These are phyloP conservation scores for Collybia sordida DNA, from an alignment of 768 basidiomycete genomes.

Conservation along the genomic window DNA sequence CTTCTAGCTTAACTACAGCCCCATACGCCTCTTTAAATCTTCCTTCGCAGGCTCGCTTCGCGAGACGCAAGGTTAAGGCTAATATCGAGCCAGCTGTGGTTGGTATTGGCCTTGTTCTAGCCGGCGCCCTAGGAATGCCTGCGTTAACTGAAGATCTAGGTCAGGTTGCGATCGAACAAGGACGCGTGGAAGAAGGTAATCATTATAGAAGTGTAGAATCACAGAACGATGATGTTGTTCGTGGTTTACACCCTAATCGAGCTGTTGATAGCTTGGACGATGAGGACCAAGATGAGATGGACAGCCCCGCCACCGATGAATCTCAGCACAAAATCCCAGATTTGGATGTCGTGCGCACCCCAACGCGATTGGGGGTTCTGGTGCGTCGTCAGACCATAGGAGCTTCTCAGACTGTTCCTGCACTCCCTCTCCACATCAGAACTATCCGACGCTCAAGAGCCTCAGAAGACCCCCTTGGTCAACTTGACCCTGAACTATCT, in stretches of 20 bases:
- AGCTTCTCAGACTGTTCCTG: constrained; percentile 74
- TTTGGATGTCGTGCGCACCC: constrained; percentile 11
- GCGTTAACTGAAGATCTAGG: constrained; percentile 72
- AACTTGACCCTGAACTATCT: constrained; percentile 48
- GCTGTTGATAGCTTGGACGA: constrained; percentile 25
- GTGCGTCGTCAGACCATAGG: constrained; percentile 49
- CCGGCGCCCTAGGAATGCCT: constrained; percentile 78
- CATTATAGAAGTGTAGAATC: constrained; percentile 48
- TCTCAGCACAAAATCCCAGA: constrained; percentile 14
- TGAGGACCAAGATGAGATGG: constrained; percentile 45
- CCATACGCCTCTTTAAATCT: constrained; percentile 67
- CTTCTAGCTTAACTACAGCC: constrained; percentile 60
- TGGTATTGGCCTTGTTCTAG: constrained; percentile 81
- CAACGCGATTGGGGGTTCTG: constrained; percentile 19
- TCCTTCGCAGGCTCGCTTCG: constrained; percentile 47
- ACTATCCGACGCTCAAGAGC: constrained; percentile 50
- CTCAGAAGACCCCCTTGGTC: constrained; percentile 76
- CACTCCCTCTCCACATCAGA: constrained; percentile 63
- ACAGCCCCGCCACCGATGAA: constrained; percentile 32
- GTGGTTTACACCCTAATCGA: constrained; percentile 18
- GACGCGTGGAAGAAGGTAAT: constrained; percentile 67
- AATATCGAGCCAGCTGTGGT: constrained; percentile 75
- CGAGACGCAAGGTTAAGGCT: constrained; percentile 66
- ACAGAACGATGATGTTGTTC: constrained; percentile 42
- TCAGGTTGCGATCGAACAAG: constrained; percentile 87